These are phyloP conservation scores for Urochloa ruziziensis DNA, from an alignment of 176 grass and related monocot genomes.

Conservation along the genomic window DNA sequence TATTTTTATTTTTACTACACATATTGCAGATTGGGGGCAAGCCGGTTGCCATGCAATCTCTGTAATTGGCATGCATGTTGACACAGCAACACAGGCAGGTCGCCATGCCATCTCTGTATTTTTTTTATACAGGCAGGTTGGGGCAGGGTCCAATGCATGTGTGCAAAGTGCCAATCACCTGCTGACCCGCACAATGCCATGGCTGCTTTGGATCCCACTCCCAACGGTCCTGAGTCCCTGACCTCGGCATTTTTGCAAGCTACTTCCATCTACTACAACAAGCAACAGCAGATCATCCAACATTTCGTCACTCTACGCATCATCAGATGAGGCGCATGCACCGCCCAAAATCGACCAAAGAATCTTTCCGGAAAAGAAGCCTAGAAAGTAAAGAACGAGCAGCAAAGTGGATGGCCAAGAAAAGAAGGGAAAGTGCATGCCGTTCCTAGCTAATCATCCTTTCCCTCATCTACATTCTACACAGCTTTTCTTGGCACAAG, in stretches of 20 bases:
- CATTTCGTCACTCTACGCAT: not conserved
- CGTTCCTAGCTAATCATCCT: not conserved
- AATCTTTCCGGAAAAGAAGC: conserved; percentile 12
- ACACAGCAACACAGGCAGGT: not conserved
- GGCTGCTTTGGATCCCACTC: not conserved
- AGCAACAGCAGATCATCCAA: not conserved
- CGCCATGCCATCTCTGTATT: not conserved
- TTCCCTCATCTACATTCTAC: not conserved
- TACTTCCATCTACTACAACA: not conserved
- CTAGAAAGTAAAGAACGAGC: not conserved
- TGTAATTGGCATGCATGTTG: too few relatives aligned
- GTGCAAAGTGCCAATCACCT: not conserved
- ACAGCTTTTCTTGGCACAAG: not conserved
- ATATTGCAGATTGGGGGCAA: too few relatives aligned
- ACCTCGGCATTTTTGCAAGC: not conserved
- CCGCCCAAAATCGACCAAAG: not conserved
- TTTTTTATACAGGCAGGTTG: not conserved
- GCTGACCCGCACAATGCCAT: not conserved
- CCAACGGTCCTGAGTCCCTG: not conserved
- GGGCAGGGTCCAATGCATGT: not conserved
- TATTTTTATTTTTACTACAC: too few relatives aligned
- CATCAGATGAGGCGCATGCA: not conserved
- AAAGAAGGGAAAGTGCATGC: conserved; percentile 21
- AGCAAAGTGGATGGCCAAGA: conserved; percentile 1
- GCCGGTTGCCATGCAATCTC: not conserved